Percentiles rank a stretch among this genome's conserved stretches.
phyloP scores from a whole-genome alignment of 495 filamentous ascomycete species.

The Stereocaulon alpinum region DNA sequence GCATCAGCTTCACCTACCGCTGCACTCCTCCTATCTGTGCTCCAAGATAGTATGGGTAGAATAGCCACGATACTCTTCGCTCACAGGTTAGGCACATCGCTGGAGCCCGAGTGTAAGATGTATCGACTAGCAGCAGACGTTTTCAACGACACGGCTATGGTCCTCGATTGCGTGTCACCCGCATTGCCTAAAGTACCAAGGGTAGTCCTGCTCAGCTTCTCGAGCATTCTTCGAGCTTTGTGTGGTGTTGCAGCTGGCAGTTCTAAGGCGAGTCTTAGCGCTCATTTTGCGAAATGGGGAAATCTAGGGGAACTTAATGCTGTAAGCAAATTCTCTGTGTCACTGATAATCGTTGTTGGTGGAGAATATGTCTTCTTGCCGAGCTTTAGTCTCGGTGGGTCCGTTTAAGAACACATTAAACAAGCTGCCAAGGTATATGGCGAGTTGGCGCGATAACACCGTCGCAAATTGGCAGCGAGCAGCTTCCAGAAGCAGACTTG shows the following conservation, averaged over 20 bases:
- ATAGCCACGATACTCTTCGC: conserved; percentile 90
- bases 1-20: conserved; percentile 73
- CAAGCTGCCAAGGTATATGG: background rate
- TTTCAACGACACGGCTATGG: conserved; percentile 84
- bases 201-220: conserved; percentile 59
- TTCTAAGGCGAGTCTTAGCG: conserved; percentile 81
- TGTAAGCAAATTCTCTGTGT: conserved; percentile 35
- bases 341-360: background rate
- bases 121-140: conserved; percentile 85
- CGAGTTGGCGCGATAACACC: no score
- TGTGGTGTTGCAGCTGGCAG: conserved; percentile 86
- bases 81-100: conserved; percentile 69
- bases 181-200: conserved; percentile 58
- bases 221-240: conserved; percentile 67
- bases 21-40: conserved; percentile 73
- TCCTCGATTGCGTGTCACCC: conserved; percentile 80
- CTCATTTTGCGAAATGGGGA: conserved; percentile 81
- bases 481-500: no score
- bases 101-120: conserved; percentile 90
- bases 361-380: background rate
- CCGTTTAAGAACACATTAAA: background rate
- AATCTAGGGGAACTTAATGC: conserved; percentile 92
- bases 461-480: no score
- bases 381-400: background rate
- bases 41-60: conserved; percentile 76